A percentile compares a stretch with the other conserved stretches of the same genome.
These are phyloP conservation scores for Ciborinia camelliae DNA, from an alignment of 2,329 filamentous ascomycete species.

Conservation along the genomic window DNA sequence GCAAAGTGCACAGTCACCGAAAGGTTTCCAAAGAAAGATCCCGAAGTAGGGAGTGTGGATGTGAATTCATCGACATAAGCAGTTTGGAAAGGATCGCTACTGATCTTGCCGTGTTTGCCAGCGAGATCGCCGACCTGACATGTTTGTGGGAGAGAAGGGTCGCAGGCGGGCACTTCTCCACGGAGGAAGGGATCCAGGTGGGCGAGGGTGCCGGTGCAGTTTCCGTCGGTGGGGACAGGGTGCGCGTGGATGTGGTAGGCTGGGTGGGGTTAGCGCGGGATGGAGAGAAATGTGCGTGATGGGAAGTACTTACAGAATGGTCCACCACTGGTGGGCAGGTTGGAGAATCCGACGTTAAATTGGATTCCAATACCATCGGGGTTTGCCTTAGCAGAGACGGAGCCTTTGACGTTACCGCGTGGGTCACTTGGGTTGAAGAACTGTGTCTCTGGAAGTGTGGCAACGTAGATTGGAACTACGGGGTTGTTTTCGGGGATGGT, in stretches of 20 bases:
- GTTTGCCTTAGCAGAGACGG: constrained; percentile 46
- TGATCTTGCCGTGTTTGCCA: constrained; percentile 68
- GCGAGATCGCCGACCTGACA: constrained; percentile 76
- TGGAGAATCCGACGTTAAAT: constrained; percentile 54
- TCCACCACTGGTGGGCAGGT: constrained; percentile 54
- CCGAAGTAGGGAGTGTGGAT: constrained; percentile 50
- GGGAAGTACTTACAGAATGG: constrained; percentile 53
- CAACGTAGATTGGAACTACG: constrained; percentile 50
- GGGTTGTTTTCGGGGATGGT: constrained; percentile 55
- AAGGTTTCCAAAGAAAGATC: constrained; percentile 61
- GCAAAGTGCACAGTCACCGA: constrained; percentile 62
- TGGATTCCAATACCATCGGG: constrained; percentile 53
- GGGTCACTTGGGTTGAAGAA: constrained; percentile 47
- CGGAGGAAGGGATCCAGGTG: constrained; percentile 71
- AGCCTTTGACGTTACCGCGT: constrained; percentile 55
- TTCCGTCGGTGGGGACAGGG: constrained; percentile 62
- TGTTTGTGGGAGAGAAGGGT: constrained; percentile 52
- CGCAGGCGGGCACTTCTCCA: constrained; percentile 55
- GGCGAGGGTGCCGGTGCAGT: constrained; percentile 64
- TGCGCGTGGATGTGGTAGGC: constrained; percentile 70
- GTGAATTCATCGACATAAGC: constrained; percentile 56
- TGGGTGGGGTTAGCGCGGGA: constrained; percentile 35
- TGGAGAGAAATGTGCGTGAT: neutral
- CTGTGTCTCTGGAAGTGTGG: constrained; percentile 46
- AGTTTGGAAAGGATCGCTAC: constrained; percentile 46